Percentiles rank a stretch among this genome's conserved stretches.
phyloP scores from a whole-genome alignment of 78 protist genomes.

The Chrysochromulina parva region DNA sequence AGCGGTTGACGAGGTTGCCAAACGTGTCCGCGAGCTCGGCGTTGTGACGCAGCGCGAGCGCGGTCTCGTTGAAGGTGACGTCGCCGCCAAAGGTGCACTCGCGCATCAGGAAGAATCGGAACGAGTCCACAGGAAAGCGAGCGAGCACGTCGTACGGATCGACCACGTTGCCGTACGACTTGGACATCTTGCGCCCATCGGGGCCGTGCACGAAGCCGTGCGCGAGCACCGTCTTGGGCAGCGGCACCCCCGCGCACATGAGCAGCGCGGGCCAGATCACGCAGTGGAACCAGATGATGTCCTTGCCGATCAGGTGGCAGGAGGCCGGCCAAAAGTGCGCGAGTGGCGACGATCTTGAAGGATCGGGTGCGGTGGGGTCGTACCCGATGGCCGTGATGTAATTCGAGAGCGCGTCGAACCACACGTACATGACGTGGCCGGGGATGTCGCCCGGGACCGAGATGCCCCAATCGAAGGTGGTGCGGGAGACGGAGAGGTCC shows the following conservation, averaged over 20 bases:
- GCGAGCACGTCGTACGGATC: slow-evolving; percentile 56
- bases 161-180: slow-evolving; percentile 64
- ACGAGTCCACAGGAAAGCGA: slow-evolving; percentile 7
- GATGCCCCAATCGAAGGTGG: slow-evolving; percentile 87
- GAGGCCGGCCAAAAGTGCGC: background rate
- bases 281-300: slow-evolving; percentile 92
- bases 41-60: slow-evolving; percentile 19
- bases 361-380: background rate
- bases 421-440: slow-evolving; percentile 93
- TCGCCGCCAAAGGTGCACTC: background rate
- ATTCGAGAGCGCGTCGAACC: slow-evolving; percentile 97
- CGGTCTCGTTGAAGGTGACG: slow-evolving; percentile 27
- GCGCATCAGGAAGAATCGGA: slow-evolving; percentile 37
- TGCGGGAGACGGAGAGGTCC: slow-evolving; percentile 82
- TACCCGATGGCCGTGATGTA: slow-evolving; percentile 77
- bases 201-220: slow-evolving; percentile 43
- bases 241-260: background rate
- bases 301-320: slow-evolving; percentile 94
- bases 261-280: slow-evolving; percentile 89
- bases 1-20: slow-evolving; percentile 37
- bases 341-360: background rate
- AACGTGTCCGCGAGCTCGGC: slow-evolving; percentile 23
- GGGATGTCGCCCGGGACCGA: slow-evolving; percentile 79
- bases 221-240: background rate
- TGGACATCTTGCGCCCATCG: slow-evolving; percentile 65